Evolutionary conservation across 2,329 filamentous ascomycete species (phyloP), one percentile per base, ranked within the genome.

Genomic region (Alternaria angustiovoidea): DNA sequence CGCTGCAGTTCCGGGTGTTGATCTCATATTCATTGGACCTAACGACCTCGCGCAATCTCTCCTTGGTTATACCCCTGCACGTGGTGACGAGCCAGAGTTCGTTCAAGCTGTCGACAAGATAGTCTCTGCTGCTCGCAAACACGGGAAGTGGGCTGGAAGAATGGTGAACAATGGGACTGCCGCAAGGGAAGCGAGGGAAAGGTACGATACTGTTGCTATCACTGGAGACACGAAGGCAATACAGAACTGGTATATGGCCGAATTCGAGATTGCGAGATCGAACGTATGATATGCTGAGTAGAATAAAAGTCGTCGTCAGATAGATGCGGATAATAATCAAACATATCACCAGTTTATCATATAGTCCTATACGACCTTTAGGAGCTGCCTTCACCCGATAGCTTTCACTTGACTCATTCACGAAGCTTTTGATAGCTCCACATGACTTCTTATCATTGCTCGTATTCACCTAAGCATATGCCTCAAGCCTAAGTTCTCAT

Each of bases 11-110:
- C 34, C 34, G 34, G 34, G 86, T 4, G 80, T 90, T 22, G 88
- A 91, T 62, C 83, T 88, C 5, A 77, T 90, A 24, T 90, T 89
- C 71, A 82, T 90, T 47, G 88, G 88, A 0, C 88, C 88, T 2
- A 90, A 89, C 70, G 88, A 90, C 68, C 81, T 90, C 53, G 89
- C 86, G 7, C 64, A 66, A 38, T 59, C 69, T 3, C 58, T 89
- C 0, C 86, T 92, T 39, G 81, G 89, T 22, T 81, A 89, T 62
- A 85, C 85, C 1, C 84, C 84, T 48, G 85, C 90, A 67, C 76
- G 74, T 24, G 81, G 81, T 0, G 79, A 84, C 51, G 82, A 86
- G 63, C 83, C 84, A 0, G 84, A 88, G 60, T 82, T 91, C 60
- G 79, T 86, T 32, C 80, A 81, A 34, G 89, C 89, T 18, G 86